Evolutionary conservation across 1,284 basidiomycete genomes (phyloP).

Genomic region (Ceratobasidium sp.): DNA sequence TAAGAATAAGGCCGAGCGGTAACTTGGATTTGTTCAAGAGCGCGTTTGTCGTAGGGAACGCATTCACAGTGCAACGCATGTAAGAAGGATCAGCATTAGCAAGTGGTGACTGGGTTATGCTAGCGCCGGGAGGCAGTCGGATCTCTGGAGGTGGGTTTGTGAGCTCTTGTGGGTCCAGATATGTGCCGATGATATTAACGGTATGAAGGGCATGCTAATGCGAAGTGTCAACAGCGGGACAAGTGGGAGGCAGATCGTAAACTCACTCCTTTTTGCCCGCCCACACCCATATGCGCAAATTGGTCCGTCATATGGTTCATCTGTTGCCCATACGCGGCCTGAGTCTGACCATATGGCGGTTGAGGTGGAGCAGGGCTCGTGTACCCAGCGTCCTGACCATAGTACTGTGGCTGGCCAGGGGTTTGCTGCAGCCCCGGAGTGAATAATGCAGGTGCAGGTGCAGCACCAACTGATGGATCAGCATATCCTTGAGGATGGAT

Average conservation of each 20-base stretch:
- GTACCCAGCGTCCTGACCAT: constrained; percentile 46
- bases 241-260: not conserved
- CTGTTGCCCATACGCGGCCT: constrained; percentile 28
- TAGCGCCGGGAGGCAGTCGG: constrained; percentile 81
- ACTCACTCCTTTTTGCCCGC: constrained; percentile 64
- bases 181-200: constrained; percentile 88
- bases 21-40: constrained; percentile 93
- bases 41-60: constrained; percentile 92
- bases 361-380: constrained; percentile 52
- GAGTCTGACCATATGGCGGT: constrained; percentile 58
- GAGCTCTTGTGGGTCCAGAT: constrained; percentile 89
- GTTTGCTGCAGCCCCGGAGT: constrained; percentile 70
- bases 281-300: constrained; percentile 86
- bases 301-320: constrained; percentile 82
- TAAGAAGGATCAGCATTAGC: constrained; percentile 92
- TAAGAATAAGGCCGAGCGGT: constrained; percentile 90
- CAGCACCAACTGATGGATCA: constrained; percentile 42
- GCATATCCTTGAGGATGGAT: constrained; percentile 38
- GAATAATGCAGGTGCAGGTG: constrained; percentile 64
- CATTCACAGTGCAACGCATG: constrained; percentile 92
- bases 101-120: constrained; percentile 80
- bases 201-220: constrained; percentile 74
- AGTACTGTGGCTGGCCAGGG: constrained; percentile 61
- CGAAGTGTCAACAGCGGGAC: constrained; percentile 27
- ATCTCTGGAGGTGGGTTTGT: constrained; percentile 87